Percentiles rank a stretch among this genome's conserved stretches.
phyloP scores from a whole-genome alignment of 805 yeast genomes.

The Dipodascus albidus region DNA sequence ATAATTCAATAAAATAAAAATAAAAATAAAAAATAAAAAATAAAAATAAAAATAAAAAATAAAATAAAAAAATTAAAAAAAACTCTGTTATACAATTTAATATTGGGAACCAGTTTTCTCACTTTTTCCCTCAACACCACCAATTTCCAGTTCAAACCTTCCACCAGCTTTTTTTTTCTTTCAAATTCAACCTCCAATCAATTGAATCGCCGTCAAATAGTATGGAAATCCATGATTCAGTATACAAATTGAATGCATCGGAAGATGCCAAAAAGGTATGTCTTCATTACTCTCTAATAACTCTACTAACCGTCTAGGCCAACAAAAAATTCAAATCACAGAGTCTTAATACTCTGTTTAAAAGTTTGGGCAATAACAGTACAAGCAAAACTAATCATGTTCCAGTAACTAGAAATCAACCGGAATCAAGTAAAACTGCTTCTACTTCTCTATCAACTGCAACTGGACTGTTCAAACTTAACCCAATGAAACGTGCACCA shows the following conservation, averaged over 20 bases:
- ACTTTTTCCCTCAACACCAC: neutral
- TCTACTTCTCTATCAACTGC: slow-evolving; percentile 14
- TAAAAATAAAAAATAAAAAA: too few species aligned
- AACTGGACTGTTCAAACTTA: slow-evolving; percentile 20
- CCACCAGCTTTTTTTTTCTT: neutral
- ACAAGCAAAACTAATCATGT: neutral
- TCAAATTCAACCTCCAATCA: neutral
- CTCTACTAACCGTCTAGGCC: neutral
- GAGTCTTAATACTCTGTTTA: slow-evolving; percentile 25
- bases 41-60: too few species aligned
- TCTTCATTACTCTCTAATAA: neutral
- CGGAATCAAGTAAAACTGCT: slow-evolving; percentile 6
- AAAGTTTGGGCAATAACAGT: slow-evolving; percentile 4
- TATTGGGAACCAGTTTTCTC: neutral
- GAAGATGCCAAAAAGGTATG: neutral
- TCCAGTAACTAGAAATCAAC: neutral
- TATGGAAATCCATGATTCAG: slow-evolving; percentile 1
- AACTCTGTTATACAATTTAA: neutral
- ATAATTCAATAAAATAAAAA: too few species aligned
- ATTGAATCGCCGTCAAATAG: neutral
- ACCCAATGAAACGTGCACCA: slow-evolving; percentile 14
- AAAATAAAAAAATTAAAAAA: too few species aligned
- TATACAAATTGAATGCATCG: neutral
- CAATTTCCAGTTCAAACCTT: neutral
- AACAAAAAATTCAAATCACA: slow-evolving; percentile 26